phyloP scores from a whole-genome alignment of 1,284 basidiomycete genomes.

The Cronartium quercuum region DNA sequence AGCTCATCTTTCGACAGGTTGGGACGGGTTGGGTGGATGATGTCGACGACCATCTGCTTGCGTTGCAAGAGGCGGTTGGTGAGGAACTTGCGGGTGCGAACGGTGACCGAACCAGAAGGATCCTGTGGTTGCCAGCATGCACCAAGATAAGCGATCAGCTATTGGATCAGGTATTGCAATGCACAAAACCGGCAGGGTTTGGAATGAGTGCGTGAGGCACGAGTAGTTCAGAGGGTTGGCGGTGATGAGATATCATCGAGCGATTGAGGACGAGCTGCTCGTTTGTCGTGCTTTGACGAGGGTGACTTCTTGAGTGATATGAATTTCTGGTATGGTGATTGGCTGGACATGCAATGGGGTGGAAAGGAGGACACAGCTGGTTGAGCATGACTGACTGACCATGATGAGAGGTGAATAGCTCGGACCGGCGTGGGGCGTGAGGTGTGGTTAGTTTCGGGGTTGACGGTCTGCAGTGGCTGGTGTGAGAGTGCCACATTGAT shows the following conservation, averaged over 20 bases:
- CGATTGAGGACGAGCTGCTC: neutral
- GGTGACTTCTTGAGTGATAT: neutral
- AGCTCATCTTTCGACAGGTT: slow-evolving; percentile 93
- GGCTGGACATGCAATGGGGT: neutral
- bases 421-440: neutral
- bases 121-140: slow-evolving; percentile 52
- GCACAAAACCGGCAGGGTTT: neutral
- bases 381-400: neutral
- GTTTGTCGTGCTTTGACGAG: neutral
- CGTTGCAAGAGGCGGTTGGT: slow-evolving; percentile 96
- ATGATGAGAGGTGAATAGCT: neutral
- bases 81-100: slow-evolving; percentile 99
- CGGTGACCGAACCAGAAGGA: slow-evolving; percentile 81
- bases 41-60: slow-evolving; percentile 78
- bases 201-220: neutral
- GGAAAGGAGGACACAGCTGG: neutral
- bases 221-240: neutral
- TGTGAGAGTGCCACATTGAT: neutral
- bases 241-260: neutral
- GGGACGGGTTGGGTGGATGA: slow-evolving; percentile 89
- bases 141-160: neutral
- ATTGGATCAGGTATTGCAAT: neutral
- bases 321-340: neutral
- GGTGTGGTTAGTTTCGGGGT: neutral
- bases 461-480: neutral